Evolutionary conservation across 805 yeast species (phyloP).

Genomic region (Saccharomycopsis amapae): DNA sequence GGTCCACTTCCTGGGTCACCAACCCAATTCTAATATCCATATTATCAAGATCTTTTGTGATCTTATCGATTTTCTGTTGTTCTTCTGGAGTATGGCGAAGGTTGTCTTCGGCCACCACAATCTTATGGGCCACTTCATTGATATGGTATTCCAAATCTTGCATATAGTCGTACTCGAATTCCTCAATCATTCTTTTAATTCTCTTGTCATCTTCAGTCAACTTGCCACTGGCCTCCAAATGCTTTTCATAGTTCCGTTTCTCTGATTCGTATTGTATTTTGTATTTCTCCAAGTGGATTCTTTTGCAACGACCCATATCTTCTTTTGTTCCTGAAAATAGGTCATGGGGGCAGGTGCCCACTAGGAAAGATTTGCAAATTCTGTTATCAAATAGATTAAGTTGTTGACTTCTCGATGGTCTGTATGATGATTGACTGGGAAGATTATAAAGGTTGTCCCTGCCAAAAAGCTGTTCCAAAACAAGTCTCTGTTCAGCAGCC

Average conservation of each 20-base stretch:
- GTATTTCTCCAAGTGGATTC: slow-evolving; percentile 65
- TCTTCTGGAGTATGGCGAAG: slow-evolving; percentile 74
- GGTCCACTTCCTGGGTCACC: slow-evolving; percentile 57
- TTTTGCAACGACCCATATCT: slow-evolving; percentile 74
- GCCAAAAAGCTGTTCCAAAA: slow-evolving; percentile 21
- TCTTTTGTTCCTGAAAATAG: slow-evolving; percentile 75
- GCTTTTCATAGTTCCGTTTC: slow-evolving; percentile 30
- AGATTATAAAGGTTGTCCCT: slow-evolving; percentile 10
- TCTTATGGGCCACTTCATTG: slow-evolving; percentile 58
- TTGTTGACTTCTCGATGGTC: neutral
- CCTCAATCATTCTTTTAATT: slow-evolving; percentile 31
- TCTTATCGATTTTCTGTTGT: slow-evolving; percentile 46
- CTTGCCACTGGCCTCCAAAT: slow-evolving; percentile 29
- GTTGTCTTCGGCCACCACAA: slow-evolving; percentile 53
- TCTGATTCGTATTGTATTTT: slow-evolving; percentile 59
- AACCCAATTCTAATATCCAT: slow-evolving; percentile 59
- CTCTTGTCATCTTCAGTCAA: slow-evolving; percentile 12
- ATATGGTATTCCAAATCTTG: slow-evolving; percentile 32
- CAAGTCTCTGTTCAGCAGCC: slow-evolving; percentile 21
- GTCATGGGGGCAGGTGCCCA: slow-evolving; percentile 83
- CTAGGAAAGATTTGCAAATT: slow-evolving; percentile 76
- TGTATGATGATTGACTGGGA: neutral
- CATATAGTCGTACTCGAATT: slow-evolving; percentile 44
- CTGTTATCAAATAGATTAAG: slow-evolving; percentile 41
- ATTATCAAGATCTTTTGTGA: slow-evolving; percentile 50